These are phyloP conservation scores for Cordyceps militaris DNA, from an alignment of 2,329 filamentous ascomycete genomes.

Conservation along the genomic window DNA sequence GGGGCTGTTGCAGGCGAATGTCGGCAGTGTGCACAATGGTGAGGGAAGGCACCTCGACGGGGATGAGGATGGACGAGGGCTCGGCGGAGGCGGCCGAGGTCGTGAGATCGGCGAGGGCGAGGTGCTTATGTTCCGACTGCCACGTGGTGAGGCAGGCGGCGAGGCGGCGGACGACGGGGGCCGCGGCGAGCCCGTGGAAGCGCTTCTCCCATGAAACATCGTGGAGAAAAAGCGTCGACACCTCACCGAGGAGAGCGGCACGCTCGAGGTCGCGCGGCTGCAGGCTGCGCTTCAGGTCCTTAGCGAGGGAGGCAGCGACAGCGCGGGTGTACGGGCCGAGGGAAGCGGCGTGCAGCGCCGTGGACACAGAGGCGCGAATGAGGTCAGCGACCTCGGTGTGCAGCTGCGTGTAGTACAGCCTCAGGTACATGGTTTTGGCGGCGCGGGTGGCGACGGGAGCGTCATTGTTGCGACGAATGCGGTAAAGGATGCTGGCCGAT, in stretches of 20 bases:
- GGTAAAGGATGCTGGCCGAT: slow-evolving; percentile 74
- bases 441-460: slow-evolving; percentile 27
- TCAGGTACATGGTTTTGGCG: slow-evolving; percentile 53
- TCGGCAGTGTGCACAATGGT: slow-evolving; percentile 76
- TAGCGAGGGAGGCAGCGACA: slow-evolving; percentile 36
- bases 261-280: slow-evolving; percentile 48
- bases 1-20: slow-evolving; percentile 44
- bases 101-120: slow-evolving; percentile 20
- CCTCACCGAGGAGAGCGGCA: slow-evolving; percentile 44
- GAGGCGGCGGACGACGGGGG: slow-evolving; percentile 24
- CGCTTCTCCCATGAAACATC: slow-evolving; percentile 40
- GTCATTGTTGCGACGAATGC: slow-evolving; percentile 52
- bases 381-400: slow-evolving; percentile 61
- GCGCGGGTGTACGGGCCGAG: slow-evolving; percentile 42
- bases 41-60: slow-evolving; percentile 80
- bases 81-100: slow-evolving; percentile 23
- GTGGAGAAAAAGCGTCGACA: slow-evolving; percentile 42
- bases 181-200: slow-evolving; percentile 43
- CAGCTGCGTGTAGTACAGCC: slow-evolving; percentile 68
- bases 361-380: slow-evolving; percentile 36
- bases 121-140: slow-evolving; percentile 23
- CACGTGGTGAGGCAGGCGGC: slow-evolving; percentile 26
- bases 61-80: slow-evolving; percentile 67
- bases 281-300: slow-evolving; percentile 37
- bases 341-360: slow-evolving; percentile 31